Base-by-base conservation (phyloP, 805 yeast genomes). In the Saccharomycopsis guyanensis region DNA sequence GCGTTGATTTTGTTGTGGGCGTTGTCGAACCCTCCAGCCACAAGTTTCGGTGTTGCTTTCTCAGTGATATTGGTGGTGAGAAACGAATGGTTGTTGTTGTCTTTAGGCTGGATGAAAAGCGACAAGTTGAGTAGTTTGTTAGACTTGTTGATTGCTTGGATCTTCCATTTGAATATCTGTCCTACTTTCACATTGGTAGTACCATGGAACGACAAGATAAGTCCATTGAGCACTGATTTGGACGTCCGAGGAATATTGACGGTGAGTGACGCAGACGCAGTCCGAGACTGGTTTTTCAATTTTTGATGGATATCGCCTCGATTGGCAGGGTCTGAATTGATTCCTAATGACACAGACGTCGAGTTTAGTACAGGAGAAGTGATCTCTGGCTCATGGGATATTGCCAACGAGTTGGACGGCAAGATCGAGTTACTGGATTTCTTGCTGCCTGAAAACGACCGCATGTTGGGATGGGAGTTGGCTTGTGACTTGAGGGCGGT, bases 111-210 rank as follows among this genome's bases (percentile, higher is more conserved):
- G 38, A 70, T 63, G 45, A 65, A 67, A 45, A 84, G 62, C 3
- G 84, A 68, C 39, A 83, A 59, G 45, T 75, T 73, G 50, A 82
- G 62, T 15, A 68, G 57, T 20, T 69, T 69, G n/a, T 62, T 53
- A 1, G 84, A 72, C 50, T 70, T 71, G 64, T 85, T 85, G 43
- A 82, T 71, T 1, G 82, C 78, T 54, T 78, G 83, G 12, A 85
- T 68, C 40, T 71, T 71, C 84, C 89, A 80, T 45, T 68, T 71
- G 57, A 75, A 76, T 2, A 69, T 66, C 35, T 75, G 72, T 2
- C 93, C 91, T 7, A 81, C 61, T 53, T 69, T 66, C 3, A 82
- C 78, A 35, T 71, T 68, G 4, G 82, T 73, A 8, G 76, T 74
- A 0, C 94, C 93, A 3, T 72, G 66, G 47, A 84, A 76, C 2